phyloP scores from a whole-genome alignment of 164 flowering plant genomes.

The Amborella trichopoda region DNA sequence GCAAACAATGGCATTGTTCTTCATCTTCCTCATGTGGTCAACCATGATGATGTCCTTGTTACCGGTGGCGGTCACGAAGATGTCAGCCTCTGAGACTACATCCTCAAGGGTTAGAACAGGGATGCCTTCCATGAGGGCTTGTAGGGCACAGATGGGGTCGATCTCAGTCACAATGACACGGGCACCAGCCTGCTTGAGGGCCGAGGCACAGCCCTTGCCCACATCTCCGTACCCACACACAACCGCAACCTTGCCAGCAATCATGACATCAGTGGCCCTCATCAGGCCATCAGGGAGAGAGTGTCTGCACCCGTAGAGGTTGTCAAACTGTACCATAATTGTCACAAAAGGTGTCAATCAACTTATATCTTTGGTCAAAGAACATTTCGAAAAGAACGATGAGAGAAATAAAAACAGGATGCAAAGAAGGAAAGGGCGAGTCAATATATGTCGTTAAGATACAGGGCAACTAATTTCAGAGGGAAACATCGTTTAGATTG shows the following conservation, averaged over 20 bases:
- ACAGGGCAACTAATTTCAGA: too few relatives aligned
- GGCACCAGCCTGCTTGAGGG: slow-evolving; percentile 18
- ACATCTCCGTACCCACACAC: slow-evolving; percentile 20
- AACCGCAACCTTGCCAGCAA: slow-evolving; percentile 18
- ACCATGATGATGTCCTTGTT: slow-evolving; percentile 29
- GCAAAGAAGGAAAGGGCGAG: too few relatives aligned
- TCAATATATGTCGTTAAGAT: too few relatives aligned
- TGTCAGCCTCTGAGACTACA: slow-evolving; percentile 16
- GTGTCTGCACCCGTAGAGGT: slow-evolving; percentile 20
- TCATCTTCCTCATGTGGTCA: slow-evolving; percentile 26
- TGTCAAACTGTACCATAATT: slow-evolving; percentile 9
- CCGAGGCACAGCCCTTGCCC: slow-evolving; percentile 20
- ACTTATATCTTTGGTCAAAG: not conserved
- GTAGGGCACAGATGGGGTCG: slow-evolving; percentile 30
- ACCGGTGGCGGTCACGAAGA: slow-evolving; percentile 21
- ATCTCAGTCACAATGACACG: slow-evolving; percentile 25
- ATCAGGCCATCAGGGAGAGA: slow-evolving; percentile 19
- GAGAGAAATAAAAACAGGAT: too few relatives aligned
- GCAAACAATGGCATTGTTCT: slow-evolving; percentile 31
- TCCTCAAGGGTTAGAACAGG: slow-evolving; percentile 21
- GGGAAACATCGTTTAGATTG: too few relatives aligned
- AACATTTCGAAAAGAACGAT: too few relatives aligned
- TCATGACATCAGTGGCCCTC: slow-evolving; percentile 20
- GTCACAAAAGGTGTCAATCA: not conserved
- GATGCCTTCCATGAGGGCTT: slow-evolving; percentile 25